Base-by-base conservation (phyloP, 2,329 filamentous ascomycete genomes). In the Domatiomyces globalis region DNA sequence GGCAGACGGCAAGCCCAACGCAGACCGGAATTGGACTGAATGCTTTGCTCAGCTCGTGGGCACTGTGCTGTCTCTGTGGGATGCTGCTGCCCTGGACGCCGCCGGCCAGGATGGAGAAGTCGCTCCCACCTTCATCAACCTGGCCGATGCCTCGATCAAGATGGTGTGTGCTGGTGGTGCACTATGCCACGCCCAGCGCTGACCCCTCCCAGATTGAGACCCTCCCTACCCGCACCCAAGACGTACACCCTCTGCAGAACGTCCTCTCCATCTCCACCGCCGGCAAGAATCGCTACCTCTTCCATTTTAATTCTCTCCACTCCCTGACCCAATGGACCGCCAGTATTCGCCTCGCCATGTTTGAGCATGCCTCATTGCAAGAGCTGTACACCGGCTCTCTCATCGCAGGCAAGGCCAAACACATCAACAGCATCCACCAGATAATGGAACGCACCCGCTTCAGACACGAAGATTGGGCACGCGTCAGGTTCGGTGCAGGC, bases 31-130 rank as follows among this genome's bases (percentile, higher is more conserved):
- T 58, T 98, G 92, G 92, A 85, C 85, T 39, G 92, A 98, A 73
- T 95, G 87, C 69, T 98, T 96, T 69, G 89, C 90, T 44, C 92
- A 96, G 66, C 80, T 98, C 15, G 87, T 95, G 17, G 92, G 92
- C 58, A 96, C 92, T 1, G 87, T 96, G 15, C 72, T 98, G 52
- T 95, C 92, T 5, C 72, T 96, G 48, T 98, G 92, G 92, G 90
- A 98, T 69, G 89, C 90, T 20, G 82, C 85, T 57, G 88, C 92
- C 65, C 76, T 96, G 53, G 92, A 98, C 70, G 81, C 81, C 42
- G 89, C 87, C 10, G 87, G 86, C 36, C 83, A 87, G 60, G 81
- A 92, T 62, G 85, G 83, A 58, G 86, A 94, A 63, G 85, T 94
- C 46, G 73, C 90, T 43, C 87, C 88, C 29, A 92, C 86, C 48